Evolutionary conservation across 257 asterid species (phyloP), one percentile per base, ranked within the genome.

Genomic region (Fraxinus pennsylvanica): DNA sequence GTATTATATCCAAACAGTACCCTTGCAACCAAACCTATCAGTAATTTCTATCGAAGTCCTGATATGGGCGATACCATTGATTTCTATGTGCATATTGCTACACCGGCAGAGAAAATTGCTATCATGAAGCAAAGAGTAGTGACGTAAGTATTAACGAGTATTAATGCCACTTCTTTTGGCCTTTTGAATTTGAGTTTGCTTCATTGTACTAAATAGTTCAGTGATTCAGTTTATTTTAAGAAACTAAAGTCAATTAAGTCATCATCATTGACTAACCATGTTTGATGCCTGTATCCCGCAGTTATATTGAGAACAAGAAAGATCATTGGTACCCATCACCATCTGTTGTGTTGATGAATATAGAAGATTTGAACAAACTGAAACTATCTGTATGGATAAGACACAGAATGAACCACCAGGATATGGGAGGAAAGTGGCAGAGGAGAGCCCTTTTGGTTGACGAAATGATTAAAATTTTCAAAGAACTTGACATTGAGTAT

Each of bases 241-340:
- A 36, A 36, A 7, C 8, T 36, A 36, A 36, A 36, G 39, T 36
- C 8, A 36, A 7, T 41, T 9, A 10, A 9, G 50, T 41, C 50
- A 43, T 15, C 57, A 47, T 15, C 57, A 47, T 47, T 15, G 66
- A 19, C 66, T 57, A 57, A n/a, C 66, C 10, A 57, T 63, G 68
- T 70, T n/a, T 21, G 59, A 63, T 81, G 69, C 39, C 6, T 43
- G 6, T 1, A 8, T 15, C 13, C 13, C 81, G 81, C 92, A 92
- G 97, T 72, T 86, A 79, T 74, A 63, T 95, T 12, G 99, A 93
- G 84, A 84, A 52, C 80, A 90, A 82, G 90, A 89, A 84, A 74
- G 99, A 95, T 33, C 85, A 91, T 72, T 95, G 99, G 99, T 91
- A 93, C 87, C 82, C 94, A 3, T 82, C 81, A 2, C 96, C 98